Evolutionary conservation across 352 stramenopile genomes (phyloP).

Genomic region (Thraustochytrium sp.): DNA sequence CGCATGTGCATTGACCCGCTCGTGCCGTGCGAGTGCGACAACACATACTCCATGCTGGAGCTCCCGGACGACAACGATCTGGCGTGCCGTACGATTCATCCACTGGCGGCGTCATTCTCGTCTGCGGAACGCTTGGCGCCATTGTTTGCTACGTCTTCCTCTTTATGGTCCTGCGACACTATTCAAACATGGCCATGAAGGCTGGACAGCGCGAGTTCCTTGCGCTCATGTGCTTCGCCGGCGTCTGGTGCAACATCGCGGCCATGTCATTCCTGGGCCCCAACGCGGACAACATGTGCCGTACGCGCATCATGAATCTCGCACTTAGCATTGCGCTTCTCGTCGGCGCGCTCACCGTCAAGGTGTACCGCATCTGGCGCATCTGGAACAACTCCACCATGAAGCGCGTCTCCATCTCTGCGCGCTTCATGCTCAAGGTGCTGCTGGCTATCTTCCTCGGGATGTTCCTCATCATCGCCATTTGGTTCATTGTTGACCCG

Average conservation of each 20-base stretch:
- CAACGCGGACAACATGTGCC: background rate
- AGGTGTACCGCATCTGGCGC: constrained; percentile 28
- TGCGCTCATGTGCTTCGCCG: constrained; percentile 31
- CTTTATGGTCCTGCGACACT: constrained; percentile 8
- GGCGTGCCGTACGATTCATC: background rate
- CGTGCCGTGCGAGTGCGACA: background rate
- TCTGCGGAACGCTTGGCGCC: background rate
- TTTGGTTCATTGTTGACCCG: background rate
- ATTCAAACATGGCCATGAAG: constrained; percentile 7
- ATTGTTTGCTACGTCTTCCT: constrained; percentile 5
- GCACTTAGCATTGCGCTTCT: constrained; percentile 7
- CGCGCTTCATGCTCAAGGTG: constrained; percentile 8
- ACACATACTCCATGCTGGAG: background rate
- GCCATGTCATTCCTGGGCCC: constrained; percentile 25
- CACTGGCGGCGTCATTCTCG: background rate
- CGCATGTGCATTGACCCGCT: background rate
- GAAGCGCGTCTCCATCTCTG: background rate
- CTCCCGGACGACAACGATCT: background rate
- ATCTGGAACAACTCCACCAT: constrained; percentile 43
- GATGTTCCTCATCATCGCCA: background rate
- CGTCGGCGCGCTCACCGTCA: constrained; percentile 30
- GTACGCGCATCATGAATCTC: background rate
- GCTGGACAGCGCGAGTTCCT: constrained; percentile 30
- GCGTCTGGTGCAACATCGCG: constrained; percentile 22
- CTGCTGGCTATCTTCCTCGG: background rate